Evolutionary conservation across 1,284 basidiomycete species (phyloP), one percentile per base, ranked within the genome.

Genomic region (Puccinia horiana): DNA sequence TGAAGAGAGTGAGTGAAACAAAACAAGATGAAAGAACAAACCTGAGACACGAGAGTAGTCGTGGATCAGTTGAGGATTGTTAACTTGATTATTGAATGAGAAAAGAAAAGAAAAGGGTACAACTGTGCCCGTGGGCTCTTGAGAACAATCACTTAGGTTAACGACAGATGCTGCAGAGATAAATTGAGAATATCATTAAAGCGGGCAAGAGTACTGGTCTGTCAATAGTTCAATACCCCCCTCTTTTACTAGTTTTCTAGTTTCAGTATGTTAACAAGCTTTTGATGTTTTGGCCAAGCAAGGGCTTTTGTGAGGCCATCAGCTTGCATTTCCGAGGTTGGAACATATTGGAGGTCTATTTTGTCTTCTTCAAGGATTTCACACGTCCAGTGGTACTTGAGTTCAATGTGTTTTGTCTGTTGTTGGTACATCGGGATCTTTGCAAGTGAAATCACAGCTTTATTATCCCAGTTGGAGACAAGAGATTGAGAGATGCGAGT

Each of bases 321-420:
- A 1, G 75, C 56, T 37, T 37, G 35, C 56, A 63, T 76, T 35
- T 63, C 23, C 0, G 23, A 40, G 26, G 42, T 74, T 5, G 44
- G 12, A 16, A 74, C 23, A 35, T 47, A 74, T 44, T 18, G 6
- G 32, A 74, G 5, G 14, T 73, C 29, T 12, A 74, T 26, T 20
- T 14, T n/a, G 5, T 35, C 47, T 54, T 29, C 18, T 26, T 74
- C 49, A 54, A 20, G 9, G 4, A 20, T 20, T n/a, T 49, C 52
- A 40, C 32, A n/a, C 4, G 52, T n/a, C n/a, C 11, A 76, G 26
- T 65, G 58, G 58, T 40, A 76, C 16, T 42, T 76, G 1, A 76
- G 23, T 2, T 76, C 58, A 40, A 76, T 44, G 44, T 76, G 58
- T 47, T 76, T 61, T 9, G n/a, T 63, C 3, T 52, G 12, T 44